phyloP scores from a whole-genome alignment of 208 protist species.

The Herpetomonas samuelpessoai region DNA sequence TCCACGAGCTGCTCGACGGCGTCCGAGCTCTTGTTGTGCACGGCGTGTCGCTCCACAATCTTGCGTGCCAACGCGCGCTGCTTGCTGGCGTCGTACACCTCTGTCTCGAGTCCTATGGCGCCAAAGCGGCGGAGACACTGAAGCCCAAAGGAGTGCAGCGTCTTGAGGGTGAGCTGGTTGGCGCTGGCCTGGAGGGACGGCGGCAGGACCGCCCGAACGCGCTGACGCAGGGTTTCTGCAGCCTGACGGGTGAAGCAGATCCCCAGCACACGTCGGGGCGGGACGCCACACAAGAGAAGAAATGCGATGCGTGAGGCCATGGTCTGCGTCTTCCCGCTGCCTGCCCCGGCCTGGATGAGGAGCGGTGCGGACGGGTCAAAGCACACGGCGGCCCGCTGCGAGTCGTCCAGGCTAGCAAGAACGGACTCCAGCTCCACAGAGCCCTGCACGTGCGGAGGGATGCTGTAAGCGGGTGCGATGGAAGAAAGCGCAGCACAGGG shows the following conservation, averaged over 20 bases:
- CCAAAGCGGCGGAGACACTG: slow-evolving; percentile 77
- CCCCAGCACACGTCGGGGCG: slow-evolving; percentile 58
- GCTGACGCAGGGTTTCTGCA: slow-evolving; percentile 66
- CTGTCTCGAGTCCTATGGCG: slow-evolving; percentile 31
- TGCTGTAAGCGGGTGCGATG: too few species aligned
- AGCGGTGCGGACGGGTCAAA: slow-evolving; percentile 38
- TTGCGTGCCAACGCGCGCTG: slow-evolving; percentile 49
- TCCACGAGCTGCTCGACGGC: slow-evolving; percentile 56
- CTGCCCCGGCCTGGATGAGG: slow-evolving; percentile 75
- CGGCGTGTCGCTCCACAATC: slow-evolving; percentile 59
- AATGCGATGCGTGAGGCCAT: slow-evolving; percentile 77
- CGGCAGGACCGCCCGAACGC: slow-evolving; percentile 48
- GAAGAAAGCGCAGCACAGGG: too few species aligned
- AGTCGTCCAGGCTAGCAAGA: slow-evolving; percentile 39
- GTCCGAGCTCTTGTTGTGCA: slow-evolving; percentile 45
- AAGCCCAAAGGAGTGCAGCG: slow-evolving; percentile 81
- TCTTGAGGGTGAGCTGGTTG: slow-evolving; percentile 68
- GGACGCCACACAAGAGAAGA: slow-evolving; percentile 50
- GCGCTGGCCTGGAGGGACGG: slow-evolving; percentile 12
- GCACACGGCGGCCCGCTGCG: slow-evolving; percentile 46
- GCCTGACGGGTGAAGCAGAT: slow-evolving; percentile 87
- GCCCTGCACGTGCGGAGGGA: neutral
- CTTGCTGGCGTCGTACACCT: slow-evolving; percentile 54
- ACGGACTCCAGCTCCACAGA: neutral
- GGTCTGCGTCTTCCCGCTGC: slow-evolving; percentile 89